Percentiles rank a stretch among this genome's conserved stretches.
phyloP scores from a whole-genome alignment of 1,139 yeast genomes.

The Debaryomyces udenii region DNA sequence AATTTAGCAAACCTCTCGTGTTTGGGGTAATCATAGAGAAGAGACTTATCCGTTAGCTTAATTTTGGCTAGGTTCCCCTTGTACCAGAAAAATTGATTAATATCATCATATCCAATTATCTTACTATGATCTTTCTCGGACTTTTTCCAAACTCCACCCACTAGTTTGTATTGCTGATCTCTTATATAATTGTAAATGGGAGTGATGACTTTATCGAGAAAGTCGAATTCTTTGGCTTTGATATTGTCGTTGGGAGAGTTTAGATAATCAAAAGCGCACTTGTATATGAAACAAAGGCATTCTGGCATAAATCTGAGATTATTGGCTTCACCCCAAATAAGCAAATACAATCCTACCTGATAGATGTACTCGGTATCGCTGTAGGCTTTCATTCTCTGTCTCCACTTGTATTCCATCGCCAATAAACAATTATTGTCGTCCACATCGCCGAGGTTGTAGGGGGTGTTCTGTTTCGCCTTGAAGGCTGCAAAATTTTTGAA shows the following conservation, averaged over 20 bases:
- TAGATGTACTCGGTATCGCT: conserved; percentile 25
- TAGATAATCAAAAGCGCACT: conserved; percentile 32
- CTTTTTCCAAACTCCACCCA: conserved; percentile 46
- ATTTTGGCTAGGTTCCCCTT: conserved; percentile 61
- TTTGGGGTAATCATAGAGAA: conserved; percentile 47
- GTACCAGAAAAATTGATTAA: conserved; percentile 85
- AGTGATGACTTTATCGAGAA: conserved; percentile 42
- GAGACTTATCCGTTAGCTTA: conserved; percentile 40
- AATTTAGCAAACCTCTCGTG: conserved; percentile 51
- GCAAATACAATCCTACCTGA: conserved; percentile 38
- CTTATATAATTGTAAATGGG: conserved; percentile 49
- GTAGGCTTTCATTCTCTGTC: conserved; percentile 22
- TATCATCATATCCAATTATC: conserved; percentile 83
- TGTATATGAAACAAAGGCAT: conserved; percentile 42
- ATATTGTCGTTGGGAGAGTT: conserved; percentile 3
- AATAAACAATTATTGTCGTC: conserved; percentile 20
- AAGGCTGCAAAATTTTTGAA: conserved; percentile 14
- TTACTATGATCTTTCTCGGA: conserved; percentile 67
- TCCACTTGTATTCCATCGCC: conserved; percentile 29
- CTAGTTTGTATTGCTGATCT: conserved; percentile 43
- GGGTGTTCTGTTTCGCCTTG: conserved; percentile 10
- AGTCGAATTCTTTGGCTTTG: conserved; percentile 19
- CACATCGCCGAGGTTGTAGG: conserved; percentile 19
- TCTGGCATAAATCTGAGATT: conserved; percentile 48
- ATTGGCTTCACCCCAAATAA: conserved; percentile 50